Conservation (phyloP, 805 yeast genomes). For the Cyberlindnera maritima region DNA sequence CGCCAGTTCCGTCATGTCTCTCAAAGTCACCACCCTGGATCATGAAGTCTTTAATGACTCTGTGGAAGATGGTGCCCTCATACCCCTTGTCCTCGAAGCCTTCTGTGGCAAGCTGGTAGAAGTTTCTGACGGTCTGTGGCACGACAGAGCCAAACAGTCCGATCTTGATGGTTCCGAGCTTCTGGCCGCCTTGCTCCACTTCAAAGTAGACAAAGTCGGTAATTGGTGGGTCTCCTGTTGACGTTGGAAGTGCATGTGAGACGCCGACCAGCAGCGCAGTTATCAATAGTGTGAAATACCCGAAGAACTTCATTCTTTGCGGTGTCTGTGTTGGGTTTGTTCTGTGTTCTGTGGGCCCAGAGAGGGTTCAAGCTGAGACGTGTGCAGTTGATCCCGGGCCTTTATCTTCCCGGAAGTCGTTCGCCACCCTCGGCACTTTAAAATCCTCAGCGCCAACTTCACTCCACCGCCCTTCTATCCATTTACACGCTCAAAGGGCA, state of each 20-base stretch:
- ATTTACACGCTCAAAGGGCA: too few relatives aligned
- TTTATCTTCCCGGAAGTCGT: too few relatives aligned
- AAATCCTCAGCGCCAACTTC: too few relatives aligned
- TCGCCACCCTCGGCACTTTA: too few relatives aligned
- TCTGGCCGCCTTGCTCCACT: conserved; percentile 20
- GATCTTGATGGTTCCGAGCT: conserved; percentile 40
- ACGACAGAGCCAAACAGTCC: conserved; percentile 66
- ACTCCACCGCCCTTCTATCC: too few relatives aligned
- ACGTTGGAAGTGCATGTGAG: conserved; percentile 13
- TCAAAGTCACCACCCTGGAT: conserved; percentile 89
- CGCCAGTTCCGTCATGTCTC: conserved; percentile 65
- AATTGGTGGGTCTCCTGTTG: conserved; percentile 21
- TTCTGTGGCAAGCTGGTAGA: conserved; percentile 43
- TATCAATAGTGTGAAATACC: conserved; percentile 8
- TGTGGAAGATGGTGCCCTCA: conserved; percentile 64
- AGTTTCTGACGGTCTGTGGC: conserved; percentile 63
- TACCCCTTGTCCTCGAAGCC: conserved; percentile 38
- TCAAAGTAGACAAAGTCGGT: conserved; percentile 28
- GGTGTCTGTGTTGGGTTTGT: too few relatives aligned
- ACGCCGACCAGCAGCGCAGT: not conserved
- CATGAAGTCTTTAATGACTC: conserved; percentile 71
- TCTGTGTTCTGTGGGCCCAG: too few relatives aligned
- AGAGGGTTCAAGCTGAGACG: too few relatives aligned
- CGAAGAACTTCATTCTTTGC: conserved; percentile 14
- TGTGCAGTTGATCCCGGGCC: too few relatives aligned